Conservation (phyloP, 202 grass and related monocot species). For the Schoenoplectus tabernaemontani region DNA sequence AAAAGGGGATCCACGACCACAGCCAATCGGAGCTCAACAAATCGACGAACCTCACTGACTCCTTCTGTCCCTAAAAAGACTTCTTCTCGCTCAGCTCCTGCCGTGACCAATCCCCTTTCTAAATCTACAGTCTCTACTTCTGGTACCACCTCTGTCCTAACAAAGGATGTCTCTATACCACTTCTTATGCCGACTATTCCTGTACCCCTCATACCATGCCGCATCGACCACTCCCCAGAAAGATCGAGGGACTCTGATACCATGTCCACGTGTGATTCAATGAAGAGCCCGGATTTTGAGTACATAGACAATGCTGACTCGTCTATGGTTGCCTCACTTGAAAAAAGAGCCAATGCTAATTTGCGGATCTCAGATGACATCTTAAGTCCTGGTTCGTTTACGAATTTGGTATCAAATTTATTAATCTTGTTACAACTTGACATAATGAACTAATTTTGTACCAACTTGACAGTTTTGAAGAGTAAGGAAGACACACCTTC, state of each 20-base stretch:
- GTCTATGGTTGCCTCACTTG: constrained; percentile 54
- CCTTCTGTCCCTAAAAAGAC: constrained; percentile 15
- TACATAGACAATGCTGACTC: constrained; percentile 84
- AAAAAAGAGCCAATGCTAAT: constrained; percentile 60
- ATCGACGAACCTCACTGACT: not conserved
- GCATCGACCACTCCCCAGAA: constrained; percentile 46
- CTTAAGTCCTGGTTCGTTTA: constrained; percentile 43
- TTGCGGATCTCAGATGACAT: constrained; percentile 63
- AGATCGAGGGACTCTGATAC: constrained; percentile 68
- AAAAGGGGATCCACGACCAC: not conserved
- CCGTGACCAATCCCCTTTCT: not conserved
- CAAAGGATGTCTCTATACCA: constrained; percentile 17
- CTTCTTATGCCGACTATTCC: constrained; percentile 9
- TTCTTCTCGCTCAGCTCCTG: constrained; percentile 5
- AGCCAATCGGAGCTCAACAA: constrained; percentile 7
- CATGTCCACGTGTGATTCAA: constrained; percentile 93
- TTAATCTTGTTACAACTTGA: not conserved
- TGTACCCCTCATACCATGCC: constrained; percentile 38
- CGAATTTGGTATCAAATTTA: not conserved
- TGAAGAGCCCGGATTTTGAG: constrained; percentile 93
- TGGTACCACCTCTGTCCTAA: not conserved
- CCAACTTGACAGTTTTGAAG: constrained; percentile 21
- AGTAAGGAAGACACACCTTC: constrained; percentile 38
- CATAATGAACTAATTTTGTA: not conserved
- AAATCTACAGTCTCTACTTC: not conserved